A percentile compares a stretch with the other conserved stretches of the same genome.
These are phyloP conservation scores for Gonium pectorale DNA, from an alignment of 139 green algal species.

Conservation along the genomic window DNA sequence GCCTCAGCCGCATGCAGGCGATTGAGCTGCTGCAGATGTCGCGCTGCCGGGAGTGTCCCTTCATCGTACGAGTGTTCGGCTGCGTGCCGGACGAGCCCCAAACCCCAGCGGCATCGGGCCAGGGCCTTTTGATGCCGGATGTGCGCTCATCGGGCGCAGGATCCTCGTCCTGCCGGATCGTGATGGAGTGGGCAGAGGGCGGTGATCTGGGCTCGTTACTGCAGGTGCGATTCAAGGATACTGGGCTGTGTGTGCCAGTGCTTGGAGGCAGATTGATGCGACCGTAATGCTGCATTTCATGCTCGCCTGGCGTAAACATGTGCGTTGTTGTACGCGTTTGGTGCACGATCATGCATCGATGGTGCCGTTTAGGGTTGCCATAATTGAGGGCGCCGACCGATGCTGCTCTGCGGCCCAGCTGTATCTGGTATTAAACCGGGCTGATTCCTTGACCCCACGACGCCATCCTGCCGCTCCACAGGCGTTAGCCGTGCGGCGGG, in stretches of 20 bases:
- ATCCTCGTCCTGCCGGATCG: conserved; percentile 11
- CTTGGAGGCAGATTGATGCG: too few species aligned
- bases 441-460: neutral
- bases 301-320: too few species aligned
- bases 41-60: conserved; percentile 29
- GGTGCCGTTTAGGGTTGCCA: too few species aligned
- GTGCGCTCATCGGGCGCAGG: too few species aligned
- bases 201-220: conserved; percentile 24
- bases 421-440: neutral
- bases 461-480: neutral
- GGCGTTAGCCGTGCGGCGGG: neutral
- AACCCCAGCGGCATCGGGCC: neutral
- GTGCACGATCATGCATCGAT: too few species aligned
- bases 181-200: conserved; percentile 43
- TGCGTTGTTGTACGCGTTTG: too few species aligned
- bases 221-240: too few species aligned
- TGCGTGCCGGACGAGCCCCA: neutral
- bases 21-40: conserved; percentile 42
- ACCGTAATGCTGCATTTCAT: too few species aligned
- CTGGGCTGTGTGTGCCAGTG: too few species aligned
- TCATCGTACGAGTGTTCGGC: conserved; percentile 40
- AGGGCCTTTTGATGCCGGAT: too few species aligned
- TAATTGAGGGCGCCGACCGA: neutral
- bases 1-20: conserved; percentile 36
- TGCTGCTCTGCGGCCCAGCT: neutral